Evolutionary conservation across 768 basidiomycete genomes (phyloP).

Genomic region (Butyriboletus loyo): DNA sequence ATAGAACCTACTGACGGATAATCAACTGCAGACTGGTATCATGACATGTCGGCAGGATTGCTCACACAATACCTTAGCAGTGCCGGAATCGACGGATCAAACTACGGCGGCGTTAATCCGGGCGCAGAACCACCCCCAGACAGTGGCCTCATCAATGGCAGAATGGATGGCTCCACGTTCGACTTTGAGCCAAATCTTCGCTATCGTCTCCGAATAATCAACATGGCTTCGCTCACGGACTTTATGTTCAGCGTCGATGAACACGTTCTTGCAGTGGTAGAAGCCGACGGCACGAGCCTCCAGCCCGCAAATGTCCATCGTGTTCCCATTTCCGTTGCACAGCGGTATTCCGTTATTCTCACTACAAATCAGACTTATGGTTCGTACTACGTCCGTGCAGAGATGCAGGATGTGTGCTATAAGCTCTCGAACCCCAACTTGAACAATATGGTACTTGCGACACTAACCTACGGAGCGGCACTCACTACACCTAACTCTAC

Average conservation of each 20-base stretch:
- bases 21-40: slow-evolving; percentile 31
- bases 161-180: slow-evolving; percentile 23
- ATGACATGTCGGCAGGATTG: slow-evolving; percentile 29
- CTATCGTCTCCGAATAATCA: slow-evolving; percentile 48
- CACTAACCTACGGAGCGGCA: slow-evolving; percentile 26
- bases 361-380: slow-evolving; percentile 37
- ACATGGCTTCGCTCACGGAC: slow-evolving; percentile 46
- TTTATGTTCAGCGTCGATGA: slow-evolving; percentile 44
- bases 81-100: slow-evolving; percentile 25
- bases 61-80: slow-evolving; percentile 30
- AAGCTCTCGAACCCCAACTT: slow-evolving; percentile 29
- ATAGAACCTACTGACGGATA: background rate
- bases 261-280: slow-evolving; percentile 46
- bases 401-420: slow-evolving; percentile 33
- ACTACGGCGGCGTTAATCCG: slow-evolving; percentile 30
- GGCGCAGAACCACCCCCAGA: slow-evolving; percentile 39
- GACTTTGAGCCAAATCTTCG: slow-evolving; percentile 33
- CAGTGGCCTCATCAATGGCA: slow-evolving; percentile 36
- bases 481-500: slow-evolving; percentile 23
- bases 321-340: slow-evolving; percentile 43
- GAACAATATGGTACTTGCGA: slow-evolving; percentile 29
- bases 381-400: slow-evolving; percentile 37
- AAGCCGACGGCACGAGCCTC: slow-evolving; percentile 47
- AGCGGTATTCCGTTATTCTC: slow-evolving; percentile 50
- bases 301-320: slow-evolving; percentile 37